A percentile compares a stretch with the other conserved stretches of the same genome.
Conservation (phyloP, 1,139 yeast species). For the Kodamaea sp. region DNA sequence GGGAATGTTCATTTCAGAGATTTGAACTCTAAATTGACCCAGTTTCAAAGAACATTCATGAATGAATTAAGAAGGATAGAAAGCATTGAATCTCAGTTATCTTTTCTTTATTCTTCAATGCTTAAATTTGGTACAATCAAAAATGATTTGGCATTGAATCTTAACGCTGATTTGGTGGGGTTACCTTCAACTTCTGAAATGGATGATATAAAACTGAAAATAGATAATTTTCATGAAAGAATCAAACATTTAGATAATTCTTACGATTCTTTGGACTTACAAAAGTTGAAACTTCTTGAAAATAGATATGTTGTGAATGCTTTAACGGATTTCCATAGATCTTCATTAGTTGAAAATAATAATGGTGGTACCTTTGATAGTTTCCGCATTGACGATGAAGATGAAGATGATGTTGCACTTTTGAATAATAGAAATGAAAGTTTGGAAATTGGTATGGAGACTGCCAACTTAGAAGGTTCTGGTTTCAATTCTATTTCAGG, state of each 20-base stretch:
- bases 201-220: constrained; percentile 15
- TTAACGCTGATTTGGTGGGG: constrained; percentile 12
- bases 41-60: constrained; percentile 86
- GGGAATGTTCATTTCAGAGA: constrained; percentile 90
- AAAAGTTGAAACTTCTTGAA: constrained; percentile 15
- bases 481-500: constrained; percentile 50
- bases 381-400: constrained; percentile 19
- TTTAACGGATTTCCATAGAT: constrained; percentile 17
- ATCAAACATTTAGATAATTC: constrained; percentile 23
- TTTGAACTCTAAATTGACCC: constrained; percentile 69
- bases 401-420: constrained; percentile 34
- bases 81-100: constrained; percentile 27
- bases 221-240: constrained; percentile 16
- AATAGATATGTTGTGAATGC: constrained; percentile 20
- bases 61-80: constrained; percentile 65
- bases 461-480: constrained; percentile 42
- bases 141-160: constrained; percentile 13
- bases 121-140: constrained; percentile 14
- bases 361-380: constrained; percentile 6
- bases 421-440: constrained; percentile 24
- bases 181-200: constrained; percentile 19
- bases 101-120: constrained; percentile 20
- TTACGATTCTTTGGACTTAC: constrained; percentile 15
- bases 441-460: constrained; percentile 28
- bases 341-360: constrained; percentile 4